Conservation (phyloP, 2,329 filamentous ascomycete species). For the Huntiella abstrusa region DNA sequence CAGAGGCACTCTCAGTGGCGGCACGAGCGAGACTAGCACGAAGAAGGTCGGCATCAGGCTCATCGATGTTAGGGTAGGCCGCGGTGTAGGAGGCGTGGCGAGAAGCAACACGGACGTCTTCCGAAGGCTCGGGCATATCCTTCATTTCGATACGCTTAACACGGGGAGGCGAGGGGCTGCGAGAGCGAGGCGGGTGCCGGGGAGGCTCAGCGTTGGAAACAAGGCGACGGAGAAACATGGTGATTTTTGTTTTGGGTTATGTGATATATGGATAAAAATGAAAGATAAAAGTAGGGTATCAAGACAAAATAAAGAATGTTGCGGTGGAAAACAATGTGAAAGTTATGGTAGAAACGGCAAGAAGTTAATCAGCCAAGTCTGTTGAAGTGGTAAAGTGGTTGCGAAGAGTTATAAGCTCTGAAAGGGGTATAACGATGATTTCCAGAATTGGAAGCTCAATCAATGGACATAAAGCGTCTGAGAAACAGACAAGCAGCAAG, state of each 20-base stretch:
- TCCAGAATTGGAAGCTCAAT: neutral
- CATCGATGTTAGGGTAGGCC: neutral
- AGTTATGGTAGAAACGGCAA: neutral
- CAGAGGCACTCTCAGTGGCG: slow-evolving; percentile 5
- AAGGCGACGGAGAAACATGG: slow-evolving; percentile 9
- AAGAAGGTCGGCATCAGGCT: slow-evolving; percentile 7
- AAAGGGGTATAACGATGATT: neutral
- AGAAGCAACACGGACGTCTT: slow-evolving; percentile 2
- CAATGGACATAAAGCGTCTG: neutral
- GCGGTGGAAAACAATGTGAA: neutral
- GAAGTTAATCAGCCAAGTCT: neutral
- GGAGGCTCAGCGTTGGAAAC: slow-evolving; percentile 8
- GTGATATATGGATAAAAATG: neutral
- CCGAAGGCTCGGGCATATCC: slow-evolving; percentile 10
- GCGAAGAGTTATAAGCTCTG: neutral
- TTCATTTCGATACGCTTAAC: slow-evolving; percentile 11
- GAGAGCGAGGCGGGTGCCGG: slow-evolving; percentile 9
- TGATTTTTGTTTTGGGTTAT: neutral
- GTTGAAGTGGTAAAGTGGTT: neutral
- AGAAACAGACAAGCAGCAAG: neutral
- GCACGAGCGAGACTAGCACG: slow-evolving; percentile 8
- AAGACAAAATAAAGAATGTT: neutral
- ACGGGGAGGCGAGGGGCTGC: slow-evolving; percentile 7
- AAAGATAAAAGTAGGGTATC: neutral
- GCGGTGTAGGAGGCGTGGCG: slow-evolving; percentile 5